A percentile compares a stretch with the other conserved stretches of the same genome.
Conservation (phyloP, 352 stramenopile genomes). For the Phytophthora chlamydospora region DNA sequence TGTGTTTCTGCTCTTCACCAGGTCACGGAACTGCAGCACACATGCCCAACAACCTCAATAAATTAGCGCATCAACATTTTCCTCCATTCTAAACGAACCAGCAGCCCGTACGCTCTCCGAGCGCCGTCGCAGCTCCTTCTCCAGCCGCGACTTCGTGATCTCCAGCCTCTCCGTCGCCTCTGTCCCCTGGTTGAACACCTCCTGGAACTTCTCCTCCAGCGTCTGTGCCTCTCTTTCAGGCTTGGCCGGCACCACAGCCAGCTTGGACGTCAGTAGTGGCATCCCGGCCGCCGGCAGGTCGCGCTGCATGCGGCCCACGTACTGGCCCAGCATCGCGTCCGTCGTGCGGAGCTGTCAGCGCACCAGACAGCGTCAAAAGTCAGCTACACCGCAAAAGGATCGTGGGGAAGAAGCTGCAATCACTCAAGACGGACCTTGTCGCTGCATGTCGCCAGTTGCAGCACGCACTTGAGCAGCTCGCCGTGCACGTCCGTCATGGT, state of each 20-base stretch:
- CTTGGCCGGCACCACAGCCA: conserved; percentile 59
- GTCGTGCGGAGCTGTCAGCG: conserved; percentile 54
- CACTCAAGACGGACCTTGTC: conserved; percentile 60
- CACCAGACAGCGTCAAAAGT: background rate
- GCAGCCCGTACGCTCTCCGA: conserved; percentile 40
- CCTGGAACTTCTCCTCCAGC: conserved; percentile 59
- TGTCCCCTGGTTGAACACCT: conserved; percentile 55
- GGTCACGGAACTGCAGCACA: conserved; percentile 54
- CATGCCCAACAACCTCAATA: background rate
- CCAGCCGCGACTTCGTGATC: conserved; percentile 60
- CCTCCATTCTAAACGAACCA: background rate
- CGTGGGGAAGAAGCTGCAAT: background rate
- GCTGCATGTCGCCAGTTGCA: conserved; percentile 75
- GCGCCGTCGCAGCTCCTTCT: conserved; percentile 68
- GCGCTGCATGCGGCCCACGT: conserved; percentile 45
- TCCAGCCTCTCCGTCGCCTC: conserved; percentile 73
- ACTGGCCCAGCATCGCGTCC: conserved; percentile 52
- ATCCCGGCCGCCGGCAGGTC: conserved; percentile 53
- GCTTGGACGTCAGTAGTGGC: conserved; percentile 61
- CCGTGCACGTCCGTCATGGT: conserved; percentile 59
- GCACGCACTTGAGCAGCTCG: conserved; percentile 75
- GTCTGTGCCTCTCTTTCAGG: conserved; percentile 35
- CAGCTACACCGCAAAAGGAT: background rate
- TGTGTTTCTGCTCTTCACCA: conserved; percentile 72
- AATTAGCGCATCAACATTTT: background rate